Base-by-base conservation (phyloP, 2,329 filamentous ascomycete genomes). In the Diplocarpon rosae region DNA sequence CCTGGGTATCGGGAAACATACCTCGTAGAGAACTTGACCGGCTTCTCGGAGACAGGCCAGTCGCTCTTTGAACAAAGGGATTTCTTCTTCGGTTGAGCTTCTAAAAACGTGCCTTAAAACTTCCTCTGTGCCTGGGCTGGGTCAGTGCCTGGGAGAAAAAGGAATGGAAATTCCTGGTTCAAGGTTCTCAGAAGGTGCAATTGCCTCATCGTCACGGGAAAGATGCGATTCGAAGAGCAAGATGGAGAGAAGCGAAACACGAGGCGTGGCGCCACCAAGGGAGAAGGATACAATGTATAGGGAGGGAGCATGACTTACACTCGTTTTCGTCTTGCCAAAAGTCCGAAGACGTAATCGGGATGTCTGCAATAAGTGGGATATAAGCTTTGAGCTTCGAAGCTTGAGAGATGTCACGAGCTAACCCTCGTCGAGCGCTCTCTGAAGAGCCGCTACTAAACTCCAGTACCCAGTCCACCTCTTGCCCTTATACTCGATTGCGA, bases 391-490 rank as follows among this genome's bases (percentile, higher is more conserved):
- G 31, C 16, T 48, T 13, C 20, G 31, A 13, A 37, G 32, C 24
- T 16, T 29, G 17, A 16, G 27, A 29, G 36, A 30, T 29, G 45
- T 43, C 24, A 29, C 39, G 29, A 45, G 53, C 62, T 59, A 62
- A 83, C 84, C 83, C 70, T 95, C 89, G 41, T 96, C 88, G 34
- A 96, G 66, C 2, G 88, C 93, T 56, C 92, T 73, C 63, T 89
- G 85, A 56, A 98, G 64, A 16, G 84, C 77, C 17, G 92, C 92
- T 15, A 96, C 86, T 45, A 98, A 67, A 62, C 88, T 94, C 81
- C 85, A 95, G 64, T 98, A 98, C 3, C 92, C 92, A 0, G 88
- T 95, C 87, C 88, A 96, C 46, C 66, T 77, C 63, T 77, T 81
- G 24, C 78, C 88, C 37, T 74, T 75, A 64, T 95, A 96, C 46